phyloP scores from a whole-genome alignment of 2,329 filamentous ascomycete species.

The Dactylonectria estremocensis region DNA sequence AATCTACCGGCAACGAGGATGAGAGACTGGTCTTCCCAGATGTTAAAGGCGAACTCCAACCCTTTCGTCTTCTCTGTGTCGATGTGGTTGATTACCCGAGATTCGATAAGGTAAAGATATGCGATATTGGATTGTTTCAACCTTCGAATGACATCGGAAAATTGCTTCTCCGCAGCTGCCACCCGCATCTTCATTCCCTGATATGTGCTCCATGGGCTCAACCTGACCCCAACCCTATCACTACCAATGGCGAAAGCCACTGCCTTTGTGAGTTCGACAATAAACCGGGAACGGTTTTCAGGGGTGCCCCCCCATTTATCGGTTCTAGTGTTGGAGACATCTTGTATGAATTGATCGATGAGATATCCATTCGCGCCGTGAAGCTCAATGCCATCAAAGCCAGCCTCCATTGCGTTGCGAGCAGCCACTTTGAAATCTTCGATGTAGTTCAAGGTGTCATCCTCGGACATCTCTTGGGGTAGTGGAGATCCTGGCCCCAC shows the following conservation, averaged over 20 bases:
- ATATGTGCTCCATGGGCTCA: constrained; percentile 71
- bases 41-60: no score
- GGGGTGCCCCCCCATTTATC: constrained; percentile 66
- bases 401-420: constrained; percentile 69
- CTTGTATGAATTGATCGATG: constrained; percentile 61
- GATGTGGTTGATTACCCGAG: no score
- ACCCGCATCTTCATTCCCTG: constrained; percentile 73
- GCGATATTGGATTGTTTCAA: no score
- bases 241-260: constrained; percentile 61
- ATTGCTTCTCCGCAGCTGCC: constrained; percentile 36
- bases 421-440: constrained; percentile 2
- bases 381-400: constrained; percentile 78
- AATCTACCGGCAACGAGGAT: no score
- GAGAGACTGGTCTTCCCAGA: no score
- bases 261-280: constrained; percentile 33
- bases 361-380: constrained; percentile 72
- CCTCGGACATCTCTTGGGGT: neutral
- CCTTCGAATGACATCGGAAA: no score
- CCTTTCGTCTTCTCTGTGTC: no score
- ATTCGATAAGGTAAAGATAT: no score
- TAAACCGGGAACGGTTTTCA: constrained; percentile 64
- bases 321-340: constrained; percentile 62
- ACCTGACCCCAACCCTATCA: constrained; percentile 66
- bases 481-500: neutral
- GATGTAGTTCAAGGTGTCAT: neutral